phyloP scores from a whole-genome alignment of 1,139 yeast species.

The Kodamaea derodonti region DNA sequence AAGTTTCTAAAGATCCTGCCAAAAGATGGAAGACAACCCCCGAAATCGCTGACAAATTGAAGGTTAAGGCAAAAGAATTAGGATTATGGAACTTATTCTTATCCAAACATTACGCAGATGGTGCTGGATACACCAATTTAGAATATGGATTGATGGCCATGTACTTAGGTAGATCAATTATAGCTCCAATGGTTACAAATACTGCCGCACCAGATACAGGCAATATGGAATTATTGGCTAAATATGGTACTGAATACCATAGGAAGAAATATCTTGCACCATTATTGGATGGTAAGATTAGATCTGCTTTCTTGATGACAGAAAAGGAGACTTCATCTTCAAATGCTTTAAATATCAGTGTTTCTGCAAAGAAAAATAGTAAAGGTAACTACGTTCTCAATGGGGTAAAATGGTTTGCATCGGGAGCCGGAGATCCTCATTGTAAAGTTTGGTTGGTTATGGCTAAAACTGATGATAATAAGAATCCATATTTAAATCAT shows the following conservation, averaged over 20 bases:
- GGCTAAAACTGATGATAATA: conserved; percentile 52
- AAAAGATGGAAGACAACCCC: conserved; percentile 52
- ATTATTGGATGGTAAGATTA: conserved; percentile 53
- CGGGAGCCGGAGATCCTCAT: conserved; percentile 73
- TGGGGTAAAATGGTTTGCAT: conserved; percentile 74
- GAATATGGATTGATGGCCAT: conserved; percentile 73
- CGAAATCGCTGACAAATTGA: conserved; percentile 48
- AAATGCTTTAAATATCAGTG: conserved; percentile 61
- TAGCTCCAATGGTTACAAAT: conserved; percentile 64
- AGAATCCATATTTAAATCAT: conserved; percentile 47
- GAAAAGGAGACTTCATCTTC: conserved; percentile 65
- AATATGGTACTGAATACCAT: conserved; percentile 53
- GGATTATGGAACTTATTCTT: conserved; percentile 69
- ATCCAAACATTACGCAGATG: conserved; percentile 53
- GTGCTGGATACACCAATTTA: conserved; percentile 62
- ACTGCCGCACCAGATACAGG: conserved; percentile 75
- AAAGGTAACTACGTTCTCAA: conserved; percentile 52
- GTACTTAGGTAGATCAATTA: conserved; percentile 54
- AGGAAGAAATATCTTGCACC: conserved; percentile 54
- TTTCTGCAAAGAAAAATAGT: conserved; percentile 42
- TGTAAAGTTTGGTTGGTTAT: conserved; percentile 61
- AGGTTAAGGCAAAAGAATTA: conserved; percentile 49
- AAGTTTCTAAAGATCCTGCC: conserved; percentile 37
- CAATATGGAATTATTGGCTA: conserved; percentile 65
- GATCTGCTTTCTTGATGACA: conserved; percentile 71